These are phyloP conservation scores for Leucoagaricus sp. DNA, from an alignment of 1,284 basidiomycete species.

Conservation along the genomic window DNA sequence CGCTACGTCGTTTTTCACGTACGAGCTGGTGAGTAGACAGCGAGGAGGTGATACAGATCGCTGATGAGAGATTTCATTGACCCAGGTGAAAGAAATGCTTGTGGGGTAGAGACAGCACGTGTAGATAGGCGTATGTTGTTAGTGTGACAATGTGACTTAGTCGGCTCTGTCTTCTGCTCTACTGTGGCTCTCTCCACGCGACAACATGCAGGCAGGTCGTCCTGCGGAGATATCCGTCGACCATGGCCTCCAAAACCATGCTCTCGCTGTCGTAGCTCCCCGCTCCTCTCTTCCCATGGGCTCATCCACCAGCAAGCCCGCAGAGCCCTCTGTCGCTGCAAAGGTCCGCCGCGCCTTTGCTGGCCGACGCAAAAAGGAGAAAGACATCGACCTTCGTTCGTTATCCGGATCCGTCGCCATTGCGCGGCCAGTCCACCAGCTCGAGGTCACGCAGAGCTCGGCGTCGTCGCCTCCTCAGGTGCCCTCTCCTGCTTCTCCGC, in stretches of 20 bases:
- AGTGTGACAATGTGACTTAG: constrained; percentile 10
- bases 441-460: not conserved
- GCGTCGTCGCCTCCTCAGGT: constrained; percentile 4
- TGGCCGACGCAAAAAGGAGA: constrained; percentile 57
- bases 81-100: constrained; percentile 13
- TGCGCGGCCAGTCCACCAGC: not conserved
- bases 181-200: constrained; percentile 12
- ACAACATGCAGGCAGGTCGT: constrained; percentile 14
- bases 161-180: not conserved
- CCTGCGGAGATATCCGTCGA: constrained; percentile 9
- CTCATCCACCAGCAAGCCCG: not conserved
- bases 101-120: constrained; percentile 9
- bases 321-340: constrained; percentile 38
- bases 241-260: constrained; percentile 25
- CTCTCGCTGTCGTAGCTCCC: constrained; percentile 17
- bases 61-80: not conserved
- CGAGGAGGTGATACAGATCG: not conserved
- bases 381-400: constrained; percentile 11
- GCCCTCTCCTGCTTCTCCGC: not conserved
- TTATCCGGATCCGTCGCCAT: constrained; percentile 18
- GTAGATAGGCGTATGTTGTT: constrained; percentile 1
- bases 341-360: constrained; percentile 67
- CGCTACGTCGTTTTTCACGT: constrained; percentile 83
- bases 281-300: constrained; percentile 15
- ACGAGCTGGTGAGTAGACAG: constrained; percentile 61